phyloP scores from a whole-genome alignment of 768 basidiomycete genomes.

The Calvatia gigantea region DNA sequence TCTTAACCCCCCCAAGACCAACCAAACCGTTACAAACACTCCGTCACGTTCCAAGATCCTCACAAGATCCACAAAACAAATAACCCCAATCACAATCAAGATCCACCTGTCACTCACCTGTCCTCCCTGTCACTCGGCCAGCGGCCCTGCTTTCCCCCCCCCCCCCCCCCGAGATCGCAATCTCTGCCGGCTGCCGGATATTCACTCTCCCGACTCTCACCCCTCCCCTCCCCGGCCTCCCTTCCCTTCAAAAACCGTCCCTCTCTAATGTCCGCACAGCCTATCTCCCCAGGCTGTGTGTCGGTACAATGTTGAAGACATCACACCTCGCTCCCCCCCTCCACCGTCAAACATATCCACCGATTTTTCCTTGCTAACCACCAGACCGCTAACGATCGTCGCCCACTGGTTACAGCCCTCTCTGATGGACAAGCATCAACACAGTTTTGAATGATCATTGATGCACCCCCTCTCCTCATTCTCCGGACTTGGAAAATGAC shows the following conservation, averaged over 20 bases:
- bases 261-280: neutral
- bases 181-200: conserved; percentile 3
- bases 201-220: neutral
- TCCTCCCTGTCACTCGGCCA: conserved; percentile 1
- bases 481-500: no score
- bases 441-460: no score
- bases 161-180: conserved; percentile 9
- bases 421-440: no score
- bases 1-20: neutral
- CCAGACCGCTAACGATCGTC: no score
- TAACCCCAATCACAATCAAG: conserved; percentile 1
- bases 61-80: conserved; percentile 8
- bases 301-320: no score
- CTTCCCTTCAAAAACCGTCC: conserved; percentile 1
- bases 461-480: no score
- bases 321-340: no score
- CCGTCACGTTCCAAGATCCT: conserved; percentile 7
- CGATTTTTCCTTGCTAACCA: no score
- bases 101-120: conserved; percentile 8
- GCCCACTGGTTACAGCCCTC: no score
- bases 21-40: neutral
- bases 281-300: neutral
- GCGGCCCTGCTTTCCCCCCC: conserved; percentile 4
- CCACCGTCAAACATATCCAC: no score
- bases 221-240: neutral